phyloP scores from a whole-genome alignment of 2,329 filamentous ascomycete genomes.

The Venturia aucupariae region DNA sequence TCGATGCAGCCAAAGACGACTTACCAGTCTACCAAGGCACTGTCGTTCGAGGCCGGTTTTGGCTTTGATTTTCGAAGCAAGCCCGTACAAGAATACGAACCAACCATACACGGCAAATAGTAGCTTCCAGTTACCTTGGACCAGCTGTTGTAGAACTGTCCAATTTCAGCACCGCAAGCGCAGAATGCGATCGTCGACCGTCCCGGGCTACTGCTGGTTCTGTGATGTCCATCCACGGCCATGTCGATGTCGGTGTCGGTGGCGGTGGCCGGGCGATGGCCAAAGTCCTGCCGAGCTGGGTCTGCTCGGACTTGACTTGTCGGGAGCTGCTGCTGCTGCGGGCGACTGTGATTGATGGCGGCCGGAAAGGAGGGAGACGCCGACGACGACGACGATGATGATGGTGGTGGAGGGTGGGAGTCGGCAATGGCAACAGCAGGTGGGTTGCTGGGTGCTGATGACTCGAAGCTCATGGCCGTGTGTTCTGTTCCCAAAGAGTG shows the following conservation, averaged over 20 bases:
- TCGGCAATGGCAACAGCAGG: neutral
- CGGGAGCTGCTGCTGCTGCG: neutral
- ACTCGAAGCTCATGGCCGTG: neutral
- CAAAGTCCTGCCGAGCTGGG: conserved; percentile 2
- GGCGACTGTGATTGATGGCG: neutral
- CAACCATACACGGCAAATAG: conserved; percentile 26
- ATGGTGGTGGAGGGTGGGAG: neutral
- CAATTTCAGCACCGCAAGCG: conserved; percentile 23
- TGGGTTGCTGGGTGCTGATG: neutral
- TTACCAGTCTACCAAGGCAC: conserved; percentile 31
- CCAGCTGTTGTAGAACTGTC: conserved; percentile 31
- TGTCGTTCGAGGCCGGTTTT: conserved; percentile 23
- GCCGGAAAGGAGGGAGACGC: neutral
- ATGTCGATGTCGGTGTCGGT: neutral
- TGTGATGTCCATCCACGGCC: conserved; percentile 7
- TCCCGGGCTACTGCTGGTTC: conserved; percentile 1
- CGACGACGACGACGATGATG: neutral
- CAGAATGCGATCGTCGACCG: conserved; percentile 24
- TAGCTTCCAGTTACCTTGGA: conserved; percentile 26
- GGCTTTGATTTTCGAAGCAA: conserved; percentile 21
- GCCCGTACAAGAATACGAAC: conserved; percentile 24
- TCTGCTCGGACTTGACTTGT: neutral
- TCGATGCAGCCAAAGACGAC: conserved; percentile 16
- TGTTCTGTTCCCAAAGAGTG: too few species aligned
- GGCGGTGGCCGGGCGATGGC: neutral